phyloP scores from a whole-genome alignment of 805 yeast species.

The Wickerhamomyces bisporus region DNA sequence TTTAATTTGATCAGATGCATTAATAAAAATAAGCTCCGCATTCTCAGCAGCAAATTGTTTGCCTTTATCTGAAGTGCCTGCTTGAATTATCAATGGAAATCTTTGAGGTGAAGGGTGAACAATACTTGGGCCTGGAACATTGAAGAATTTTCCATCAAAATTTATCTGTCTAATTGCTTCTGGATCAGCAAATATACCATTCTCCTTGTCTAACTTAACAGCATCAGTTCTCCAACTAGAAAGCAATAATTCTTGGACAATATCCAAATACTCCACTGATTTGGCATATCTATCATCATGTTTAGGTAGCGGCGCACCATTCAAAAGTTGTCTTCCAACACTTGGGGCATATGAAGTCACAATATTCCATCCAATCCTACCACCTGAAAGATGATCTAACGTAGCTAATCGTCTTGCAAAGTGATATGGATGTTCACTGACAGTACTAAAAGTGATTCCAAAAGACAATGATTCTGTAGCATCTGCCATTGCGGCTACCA shows the following conservation, averaged over 20 bases:
- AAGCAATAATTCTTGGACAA: slow-evolving; percentile 32
- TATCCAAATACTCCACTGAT: slow-evolving; percentile 37
- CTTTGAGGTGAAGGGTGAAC: slow-evolving; percentile 36
- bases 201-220: neutral
- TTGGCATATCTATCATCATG: slow-evolving; percentile 37
- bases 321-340: slow-evolving; percentile 36
- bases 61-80: slow-evolving; percentile 35
- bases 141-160: neutral
- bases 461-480: slow-evolving; percentile 35
- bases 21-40: slow-evolving; percentile 34
- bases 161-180: neutral
- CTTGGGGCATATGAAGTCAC: slow-evolving; percentile 39
- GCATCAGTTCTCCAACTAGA: slow-evolving; percentile 34
- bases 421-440: slow-evolving; percentile 38
- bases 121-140: slow-evolving; percentile 14
- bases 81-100: slow-evolving; percentile 35
- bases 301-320: slow-evolving; percentile 23
- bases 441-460: slow-evolving; percentile 38
- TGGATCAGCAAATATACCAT: neutral
- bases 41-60: slow-evolving; percentile 34
- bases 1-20: slow-evolving; percentile 26
- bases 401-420: slow-evolving; percentile 29
- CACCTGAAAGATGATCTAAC: slow-evolving; percentile 37
- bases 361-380: slow-evolving; percentile 45
- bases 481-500: slow-evolving; percentile 32